Percentiles rank a stretch among this genome's conserved stretches.
Conservation (phyloP, 805 yeast genomes). For the Jamesozyma spencerorum region DNA sequence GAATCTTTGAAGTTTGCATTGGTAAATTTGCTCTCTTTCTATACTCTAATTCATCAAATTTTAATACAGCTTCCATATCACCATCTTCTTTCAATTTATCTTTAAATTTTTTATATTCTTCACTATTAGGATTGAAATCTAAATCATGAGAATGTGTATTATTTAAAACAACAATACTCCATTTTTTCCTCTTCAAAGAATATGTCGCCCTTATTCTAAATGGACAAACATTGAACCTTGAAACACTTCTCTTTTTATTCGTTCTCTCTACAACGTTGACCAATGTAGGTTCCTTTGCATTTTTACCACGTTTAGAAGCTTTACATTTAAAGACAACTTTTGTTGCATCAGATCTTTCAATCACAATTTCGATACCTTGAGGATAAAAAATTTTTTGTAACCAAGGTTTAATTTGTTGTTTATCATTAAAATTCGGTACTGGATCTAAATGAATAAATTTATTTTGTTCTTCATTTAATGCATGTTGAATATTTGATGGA, state of each 20-base stretch:
- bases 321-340: slow-evolving; percentile 58
- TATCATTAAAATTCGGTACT: slow-evolving; percentile 34
- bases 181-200: slow-evolving; percentile 40
- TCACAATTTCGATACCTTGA: slow-evolving; percentile 47
- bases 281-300: slow-evolving; percentile 5
- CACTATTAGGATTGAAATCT: slow-evolving; percentile 28
- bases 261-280: neutral
- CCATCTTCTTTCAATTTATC: slow-evolving; percentile 18
- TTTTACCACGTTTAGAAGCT: slow-evolving; percentile 28
- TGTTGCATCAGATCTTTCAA: slow-evolving; percentile 51
- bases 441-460: slow-evolving; percentile 32
- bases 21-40: slow-evolving; percentile 27
- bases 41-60: slow-evolving; percentile 31
- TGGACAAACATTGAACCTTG: slow-evolving; percentile 40
- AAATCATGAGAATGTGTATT: slow-evolving; percentile 51
- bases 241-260: slow-evolving; percentile 26
- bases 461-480: slow-evolving; percentile 12
- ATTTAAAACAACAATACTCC: slow-evolving; percentile 55
- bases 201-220: slow-evolving; percentile 57
- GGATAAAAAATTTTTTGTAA: slow-evolving; percentile 39
- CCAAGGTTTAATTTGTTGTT: slow-evolving; percentile 54
- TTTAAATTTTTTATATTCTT: slow-evolving; percentile 30
- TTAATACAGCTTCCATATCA: slow-evolving; percentile 28
- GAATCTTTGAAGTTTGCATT: slow-evolving; percentile 24
- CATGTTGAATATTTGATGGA: slow-evolving; percentile 9